These are phyloP conservation scores for Medicago truncatula DNA, from an alignment of 306 rosid genomes.

Conservation along the genomic window MtrunA17r5.0-ANR NC_053042.1:54394501-54395000, in stretches of 20 bases:
- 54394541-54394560: constrained; percentile 97
- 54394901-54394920: no score
- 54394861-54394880: no score
- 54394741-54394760: constrained; percentile 14
- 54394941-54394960: no score
- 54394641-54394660: constrained; percentile 33
- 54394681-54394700: constrained; percentile 28
- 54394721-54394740: constrained; percentile 10
- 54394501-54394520: constrained; percentile 93
- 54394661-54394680: constrained; percentile 28
- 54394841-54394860: no score
- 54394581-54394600: constrained; percentile 44
- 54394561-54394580: constrained; percentile 53
- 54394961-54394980: no score
- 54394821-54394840: no score
- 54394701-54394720: constrained; percentile 35
- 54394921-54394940: no score
- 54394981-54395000: no score
- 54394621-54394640: constrained; percentile 31
- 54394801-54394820: not conserved
- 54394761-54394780: constrained; percentile 26
- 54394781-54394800: constrained; percentile 24
- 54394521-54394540: constrained; percentile 85
- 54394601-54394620: constrained; percentile 23
- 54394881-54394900: no score